Evolutionary conservation across 1,284 basidiomycete genomes (phyloP), one percentile per base, ranked within the genome.

Genomic region (Gymnopus androsaceus): DNA sequence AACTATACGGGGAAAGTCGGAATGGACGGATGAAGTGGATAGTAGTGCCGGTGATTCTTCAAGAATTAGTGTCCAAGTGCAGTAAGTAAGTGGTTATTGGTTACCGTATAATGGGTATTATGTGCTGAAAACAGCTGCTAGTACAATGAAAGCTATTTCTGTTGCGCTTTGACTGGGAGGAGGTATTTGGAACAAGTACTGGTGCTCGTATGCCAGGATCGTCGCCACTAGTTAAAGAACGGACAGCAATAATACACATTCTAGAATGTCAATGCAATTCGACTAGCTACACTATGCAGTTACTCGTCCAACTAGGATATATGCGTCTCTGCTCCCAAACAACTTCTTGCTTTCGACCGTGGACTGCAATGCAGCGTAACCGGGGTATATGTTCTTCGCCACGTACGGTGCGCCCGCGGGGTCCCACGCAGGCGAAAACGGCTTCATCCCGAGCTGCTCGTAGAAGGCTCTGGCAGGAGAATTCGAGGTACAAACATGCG

Each of bases 401-500:
- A 59, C 40, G 21, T 55, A 51, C 31, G 48, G 54, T 15, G 14
- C 25, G 21, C 48, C 48, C 19, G 28, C 30, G 3, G 48, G 42
- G 11, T 42, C 30, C 4, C 49, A 42, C 11, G 4, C 41, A 17
- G 41, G 41, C 21, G 42, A 19, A 9, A 52, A 44, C 17, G 37
- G 51, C 37, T 33, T 55, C 64, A 79, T 64, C 15, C 76, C 76
- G 42, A 79, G 64, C 17, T 64, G 68, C 57, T 74, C 63, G 56
- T 79, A 78, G 59, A 79, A 79, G 40, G 64, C 66, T 56, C 73
- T 63, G 5, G 76, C 77, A 23, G 67, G 54, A 5, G 61, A 59
- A 61, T 78, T 78, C 31, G 72, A 69, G 9, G 72, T 72, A 17
- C 75, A 70, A 33, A 77, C 75, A 47, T 77, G 74, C 38, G 76